Percentiles rank a stretch among this genome's conserved stretches.
Evolutionary conservation across 2,329 filamentous ascomycete species (phyloP).

Genomic region (Cucurbitaria berberidis): DNA sequence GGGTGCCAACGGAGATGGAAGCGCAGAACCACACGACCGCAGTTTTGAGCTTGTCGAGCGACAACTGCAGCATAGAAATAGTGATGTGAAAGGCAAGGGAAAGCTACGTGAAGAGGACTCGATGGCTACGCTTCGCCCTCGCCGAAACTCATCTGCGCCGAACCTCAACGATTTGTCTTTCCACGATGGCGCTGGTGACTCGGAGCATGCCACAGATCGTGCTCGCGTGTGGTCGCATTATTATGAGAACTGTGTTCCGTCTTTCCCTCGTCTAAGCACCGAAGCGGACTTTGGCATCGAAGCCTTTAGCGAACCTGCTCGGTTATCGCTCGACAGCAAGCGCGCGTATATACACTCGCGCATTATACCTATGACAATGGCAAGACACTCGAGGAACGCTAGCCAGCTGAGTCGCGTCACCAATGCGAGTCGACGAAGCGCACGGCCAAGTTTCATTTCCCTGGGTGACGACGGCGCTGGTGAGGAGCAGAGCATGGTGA

Average conservation of each 20-base stretch:
- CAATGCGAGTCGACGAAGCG: conserved; percentile 21
- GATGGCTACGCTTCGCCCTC: conserved; percentile 32
- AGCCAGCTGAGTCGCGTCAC: conserved; percentile 33
- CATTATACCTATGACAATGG: conserved; percentile 16
- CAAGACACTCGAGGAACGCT: conserved; percentile 26
- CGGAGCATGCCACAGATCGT: conserved; percentile 19
- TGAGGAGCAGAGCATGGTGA: conserved; percentile 39
- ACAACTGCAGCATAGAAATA: conserved; percentile 3
- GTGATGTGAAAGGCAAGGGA: conserved; percentile 12
- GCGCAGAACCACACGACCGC: background rate
- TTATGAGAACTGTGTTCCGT: conserved; percentile 43
- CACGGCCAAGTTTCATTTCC: conserved; percentile 19
- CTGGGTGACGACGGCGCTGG: conserved; percentile 15
- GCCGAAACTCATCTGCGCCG: conserved; percentile 30
- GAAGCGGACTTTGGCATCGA: conserved; percentile 18
- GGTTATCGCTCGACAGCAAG: conserved; percentile 28
- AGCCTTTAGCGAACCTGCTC: conserved; percentile 22
- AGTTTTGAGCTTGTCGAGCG: background rate
- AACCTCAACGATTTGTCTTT: conserved; percentile 17
- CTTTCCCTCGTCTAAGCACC: conserved; percentile 32
- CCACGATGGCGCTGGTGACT: conserved; percentile 18
- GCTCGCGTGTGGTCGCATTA: conserved; percentile 45
- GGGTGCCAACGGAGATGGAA: conserved; percentile 11
- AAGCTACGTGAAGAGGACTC: conserved; percentile 27
- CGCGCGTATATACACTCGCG: conserved; percentile 19